Conservation (phyloP, 2,329 filamentous ascomycete genomes). For the Fusarium tanahbumbuense region DNA sequence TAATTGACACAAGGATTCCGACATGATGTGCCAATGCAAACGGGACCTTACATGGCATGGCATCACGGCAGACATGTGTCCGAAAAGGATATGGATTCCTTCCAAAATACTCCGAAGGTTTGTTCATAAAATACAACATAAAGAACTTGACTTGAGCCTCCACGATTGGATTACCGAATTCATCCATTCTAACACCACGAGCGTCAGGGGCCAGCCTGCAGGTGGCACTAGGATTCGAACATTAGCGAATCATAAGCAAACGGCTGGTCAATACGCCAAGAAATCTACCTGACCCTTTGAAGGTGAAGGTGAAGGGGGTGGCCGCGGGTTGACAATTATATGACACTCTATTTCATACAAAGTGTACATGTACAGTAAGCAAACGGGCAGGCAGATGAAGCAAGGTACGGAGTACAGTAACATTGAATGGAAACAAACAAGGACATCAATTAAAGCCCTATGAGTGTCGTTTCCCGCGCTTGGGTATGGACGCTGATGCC, state of each 20-base stretch:
- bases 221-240: conserved; percentile 34
- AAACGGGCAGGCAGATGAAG: neutral
- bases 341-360: neutral
- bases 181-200: neutral
- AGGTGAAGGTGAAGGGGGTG: neutral
- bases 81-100: neutral
- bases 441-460: conserved; percentile 7
- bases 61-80: neutral
- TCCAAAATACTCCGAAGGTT: neutral
- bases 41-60: neutral
- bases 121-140: neutral
- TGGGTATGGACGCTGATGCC: conserved; percentile 24
- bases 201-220: neutral
- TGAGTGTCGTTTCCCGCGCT: conserved; percentile 3
- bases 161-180: neutral
- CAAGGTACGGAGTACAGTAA: neutral
- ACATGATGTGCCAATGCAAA: neutral
- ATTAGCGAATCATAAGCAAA: conserved; percentile 6
- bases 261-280: conserved; percentile 4
- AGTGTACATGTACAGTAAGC: neutral
- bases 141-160: conserved; percentile 7
- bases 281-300: conserved; percentile 2
- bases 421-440: neutral
- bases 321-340: neutral
- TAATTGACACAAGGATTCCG: neutral